Conservation (phyloP, 2,329 filamentous ascomycete species). For the Epichloe amarillans region DNA sequence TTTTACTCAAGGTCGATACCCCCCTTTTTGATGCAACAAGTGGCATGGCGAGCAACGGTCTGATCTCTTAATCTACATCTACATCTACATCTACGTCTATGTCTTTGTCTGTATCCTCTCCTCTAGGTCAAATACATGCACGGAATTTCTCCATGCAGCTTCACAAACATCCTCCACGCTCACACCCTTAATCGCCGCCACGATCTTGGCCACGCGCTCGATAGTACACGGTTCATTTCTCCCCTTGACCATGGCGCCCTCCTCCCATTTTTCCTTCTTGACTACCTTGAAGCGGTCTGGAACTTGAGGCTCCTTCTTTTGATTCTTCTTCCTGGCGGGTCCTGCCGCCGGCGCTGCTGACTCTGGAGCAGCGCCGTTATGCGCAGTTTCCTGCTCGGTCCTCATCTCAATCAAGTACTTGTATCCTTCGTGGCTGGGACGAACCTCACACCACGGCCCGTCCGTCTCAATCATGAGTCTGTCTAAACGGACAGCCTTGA, state of each 20-base stretch:
- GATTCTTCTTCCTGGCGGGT: slow-evolving; percentile 28
- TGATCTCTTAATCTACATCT: not conserved
- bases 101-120: slow-evolving; percentile 8
- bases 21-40: not conserved
- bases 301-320: slow-evolving; percentile 51
- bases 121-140: slow-evolving; percentile 61
- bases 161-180: slow-evolving; percentile 73
- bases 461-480: slow-evolving; percentile 90
- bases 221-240: slow-evolving; percentile 89
- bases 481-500: slow-evolving; percentile 64
- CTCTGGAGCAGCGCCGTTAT: slow-evolving; percentile 12
- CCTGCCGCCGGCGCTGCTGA: slow-evolving; percentile 7
- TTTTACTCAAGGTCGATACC: slow-evolving; percentile 14
- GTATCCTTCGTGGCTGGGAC: slow-evolving; percentile 75
- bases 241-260: slow-evolving; percentile 83
- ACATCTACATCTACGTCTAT: not conserved
- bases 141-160: slow-evolving; percentile 72
- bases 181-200: slow-evolving; percentile 75
- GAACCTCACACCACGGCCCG: slow-evolving; percentile 93
- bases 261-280: slow-evolving; percentile 91
- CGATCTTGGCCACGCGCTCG: slow-evolving; percentile 71
- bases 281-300: slow-evolving; percentile 66
- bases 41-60: slow-evolving; percentile 1
- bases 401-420: slow-evolving; percentile 45
- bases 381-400: slow-evolving; percentile 11